These are phyloP conservation scores for Ceratobasidium sp. DNA, from an alignment of 1,284 basidiomycete species.

Conservation along the genomic window DNA sequence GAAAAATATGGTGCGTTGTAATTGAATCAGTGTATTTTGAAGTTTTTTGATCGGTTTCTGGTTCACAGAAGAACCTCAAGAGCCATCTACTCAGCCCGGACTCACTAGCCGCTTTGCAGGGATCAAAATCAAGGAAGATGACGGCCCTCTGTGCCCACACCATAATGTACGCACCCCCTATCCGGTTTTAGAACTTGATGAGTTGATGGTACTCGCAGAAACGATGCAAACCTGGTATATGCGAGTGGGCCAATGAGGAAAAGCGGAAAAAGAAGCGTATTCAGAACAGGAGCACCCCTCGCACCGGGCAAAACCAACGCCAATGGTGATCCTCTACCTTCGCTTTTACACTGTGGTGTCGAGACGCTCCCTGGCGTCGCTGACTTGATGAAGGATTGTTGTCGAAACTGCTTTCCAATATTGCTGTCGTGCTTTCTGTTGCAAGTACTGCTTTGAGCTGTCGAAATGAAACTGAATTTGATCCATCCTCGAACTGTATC, in stretches of 20 bases:
- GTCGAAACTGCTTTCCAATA: background rate
- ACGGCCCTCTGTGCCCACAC: slow-evolving; percentile 13
- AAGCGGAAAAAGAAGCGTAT: slow-evolving; percentile 11
- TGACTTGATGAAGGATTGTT: background rate
- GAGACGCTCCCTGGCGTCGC: background rate
- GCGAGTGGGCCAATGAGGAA: slow-evolving; percentile 30
- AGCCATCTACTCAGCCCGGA: background rate
- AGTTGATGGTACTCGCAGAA: background rate
- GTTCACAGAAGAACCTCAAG: background rate
- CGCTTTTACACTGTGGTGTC: background rate
- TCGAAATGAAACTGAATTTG: slow-evolving; percentile 19
- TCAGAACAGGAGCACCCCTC: background rate
- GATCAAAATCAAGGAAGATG: slow-evolving; percentile 31
- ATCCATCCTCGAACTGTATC: too few species aligned
- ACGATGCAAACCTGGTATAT: slow-evolving; percentile 41
- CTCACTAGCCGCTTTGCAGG: background rate
- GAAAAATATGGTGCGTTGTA: background rate
- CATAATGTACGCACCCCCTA: slow-evolving; percentile 22
- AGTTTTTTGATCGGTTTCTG: background rate
- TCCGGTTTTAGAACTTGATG: background rate
- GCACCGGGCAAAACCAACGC: slow-evolving; percentile 23
- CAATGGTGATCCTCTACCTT: background rate
- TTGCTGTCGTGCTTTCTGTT: slow-evolving; percentile 27
- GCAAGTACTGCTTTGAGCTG: background rate
- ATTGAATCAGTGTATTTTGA: background rate